These are phyloP conservation scores for Cladophialophora yegresii DNA, from an alignment of 2,329 filamentous ascomycete genomes.

Conservation along the genomic window DNA sequence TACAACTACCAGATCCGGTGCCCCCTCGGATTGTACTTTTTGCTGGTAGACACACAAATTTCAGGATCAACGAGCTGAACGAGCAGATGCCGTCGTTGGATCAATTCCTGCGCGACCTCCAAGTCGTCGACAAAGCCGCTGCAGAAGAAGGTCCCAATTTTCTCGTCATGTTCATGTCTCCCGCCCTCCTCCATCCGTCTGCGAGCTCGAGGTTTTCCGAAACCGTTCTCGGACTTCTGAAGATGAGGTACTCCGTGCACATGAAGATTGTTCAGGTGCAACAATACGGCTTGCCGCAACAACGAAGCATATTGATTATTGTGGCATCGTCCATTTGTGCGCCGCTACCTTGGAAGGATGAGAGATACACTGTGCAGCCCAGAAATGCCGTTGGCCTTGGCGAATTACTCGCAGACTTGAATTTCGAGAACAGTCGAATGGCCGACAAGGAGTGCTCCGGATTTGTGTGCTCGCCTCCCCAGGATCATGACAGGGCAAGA, in stretches of 20 bases:
- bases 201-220: conserved; percentile 12
- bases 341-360: conserved; percentile 19
- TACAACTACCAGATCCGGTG: not conserved
- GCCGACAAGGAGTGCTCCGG: not conserved
- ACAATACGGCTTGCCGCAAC: conserved; percentile 24
- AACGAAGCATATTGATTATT: conserved; percentile 16
- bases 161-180: conserved; percentile 22
- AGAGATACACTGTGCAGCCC: not conserved
- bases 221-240: conserved; percentile 21
- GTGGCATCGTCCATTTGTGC: conserved; percentile 22
- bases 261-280: conserved; percentile 14
- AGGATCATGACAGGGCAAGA: not conserved
- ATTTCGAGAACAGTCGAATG: conserved; percentile 11
- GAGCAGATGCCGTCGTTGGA: conserved; percentile 2
- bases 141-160: conserved; percentile 14
- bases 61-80: conserved; percentile 16
- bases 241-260: conserved; percentile 20
- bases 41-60: conserved; percentile 14
- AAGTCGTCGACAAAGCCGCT: conserved; percentile 11
- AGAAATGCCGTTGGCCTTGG: not conserved
- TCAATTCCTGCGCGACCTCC: conserved; percentile 17
- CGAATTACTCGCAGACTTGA: conserved; percentile 10
- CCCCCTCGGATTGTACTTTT: conserved; percentile 24
- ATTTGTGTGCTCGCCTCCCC: conserved; percentile 9
- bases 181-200: conserved; percentile 22